Percentiles rank a stretch among this genome's conserved stretches.
Conservation (phyloP, 176 grass and related monocot genomes). For the sorghum (Sorghum bicolor) region DNA sequence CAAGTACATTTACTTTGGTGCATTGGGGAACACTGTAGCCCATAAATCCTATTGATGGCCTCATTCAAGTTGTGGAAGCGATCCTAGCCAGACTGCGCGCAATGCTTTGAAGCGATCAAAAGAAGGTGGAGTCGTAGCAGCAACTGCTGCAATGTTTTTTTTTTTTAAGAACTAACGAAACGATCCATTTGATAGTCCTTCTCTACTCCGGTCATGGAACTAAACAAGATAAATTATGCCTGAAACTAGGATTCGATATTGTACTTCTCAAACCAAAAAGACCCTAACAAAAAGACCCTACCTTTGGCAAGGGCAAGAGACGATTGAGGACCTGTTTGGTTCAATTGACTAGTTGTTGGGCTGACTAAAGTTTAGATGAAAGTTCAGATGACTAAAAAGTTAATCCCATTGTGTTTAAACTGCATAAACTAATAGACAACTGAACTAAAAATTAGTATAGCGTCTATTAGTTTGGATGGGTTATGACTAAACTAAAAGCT, state of each 20-base stretch:
- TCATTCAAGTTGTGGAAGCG: constrained; percentile 61
- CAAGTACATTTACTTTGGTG: constrained; percentile 67
- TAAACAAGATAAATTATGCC: not conserved
- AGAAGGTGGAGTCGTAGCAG: not conserved
- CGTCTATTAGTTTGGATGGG: too few relatives aligned
- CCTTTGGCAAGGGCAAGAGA: not conserved
- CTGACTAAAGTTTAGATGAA: too few relatives aligned
- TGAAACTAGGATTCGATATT: not conserved
- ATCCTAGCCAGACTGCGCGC: not conserved
- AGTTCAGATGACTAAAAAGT: too few relatives aligned
- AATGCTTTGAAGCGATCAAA: constrained; percentile 2
- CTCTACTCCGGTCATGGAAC: not conserved
- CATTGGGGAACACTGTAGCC: constrained; percentile 53
- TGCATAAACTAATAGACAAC: too few relatives aligned
- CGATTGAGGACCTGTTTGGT: not conserved
- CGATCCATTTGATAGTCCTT: not conserved
- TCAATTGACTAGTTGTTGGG: not conserved
- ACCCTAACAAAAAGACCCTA: too few relatives aligned
- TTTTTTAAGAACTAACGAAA: not conserved
- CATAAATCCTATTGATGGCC: constrained; percentile 67
- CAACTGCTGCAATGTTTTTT: not conserved
- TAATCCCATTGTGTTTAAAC: too few relatives aligned
- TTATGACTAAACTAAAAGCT: too few relatives aligned
- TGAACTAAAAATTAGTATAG: too few relatives aligned
- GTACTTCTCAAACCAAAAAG: not conserved